Conservation (phyloP, 306 rosid species). For the Acacia confusa region DNA sequence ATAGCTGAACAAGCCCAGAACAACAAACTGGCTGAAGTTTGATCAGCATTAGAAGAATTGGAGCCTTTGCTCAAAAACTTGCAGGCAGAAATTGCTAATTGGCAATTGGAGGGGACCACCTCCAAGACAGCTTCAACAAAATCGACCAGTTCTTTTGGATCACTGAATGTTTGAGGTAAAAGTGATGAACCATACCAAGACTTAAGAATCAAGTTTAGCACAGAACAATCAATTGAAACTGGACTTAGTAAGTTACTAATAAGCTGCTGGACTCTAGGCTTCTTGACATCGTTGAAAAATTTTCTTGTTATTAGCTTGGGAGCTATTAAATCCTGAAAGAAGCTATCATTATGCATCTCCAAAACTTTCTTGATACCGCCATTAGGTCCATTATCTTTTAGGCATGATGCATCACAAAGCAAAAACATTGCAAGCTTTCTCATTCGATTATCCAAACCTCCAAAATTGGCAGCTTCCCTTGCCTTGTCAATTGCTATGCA, state of each 20-base stretch:
- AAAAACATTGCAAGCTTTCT: conserved; percentile 65
- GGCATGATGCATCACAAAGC: conserved; percentile 54
- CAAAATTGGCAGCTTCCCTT: conserved; percentile 51
- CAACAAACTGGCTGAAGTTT: conserved; percentile 52
- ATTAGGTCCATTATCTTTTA: conserved; percentile 48
- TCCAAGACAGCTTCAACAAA: conserved; percentile 80
- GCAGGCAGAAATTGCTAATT: conserved; percentile 64
- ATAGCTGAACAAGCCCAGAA: conserved; percentile 89
- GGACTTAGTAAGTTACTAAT: conserved; percentile 55
- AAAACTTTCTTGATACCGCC: conserved; percentile 60
- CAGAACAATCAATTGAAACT: conserved; percentile 60
- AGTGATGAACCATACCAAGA: conserved; percentile 82
- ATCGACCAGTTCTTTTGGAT: conserved; percentile 74
- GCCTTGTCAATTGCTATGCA: conserved; percentile 63
- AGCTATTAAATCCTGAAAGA: conserved; percentile 36
- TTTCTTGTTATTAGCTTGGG: conserved; percentile 63
- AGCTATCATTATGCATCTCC: conserved; percentile 51
- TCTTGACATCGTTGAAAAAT: conserved; percentile 62
- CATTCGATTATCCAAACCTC: conserved; percentile 53
- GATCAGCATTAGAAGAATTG: conserved; percentile 30
- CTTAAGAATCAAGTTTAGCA: conserved; percentile 66
- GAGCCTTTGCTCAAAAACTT: conserved; percentile 49
- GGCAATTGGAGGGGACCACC: conserved; percentile 71
- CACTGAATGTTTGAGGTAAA: conserved; percentile 51
- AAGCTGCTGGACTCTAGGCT: conserved; percentile 72